Evolutionary conservation across 768 basidiomycete species (phyloP), one percentile per base, ranked within the genome.

Genomic region (Russula virescens): DNA sequence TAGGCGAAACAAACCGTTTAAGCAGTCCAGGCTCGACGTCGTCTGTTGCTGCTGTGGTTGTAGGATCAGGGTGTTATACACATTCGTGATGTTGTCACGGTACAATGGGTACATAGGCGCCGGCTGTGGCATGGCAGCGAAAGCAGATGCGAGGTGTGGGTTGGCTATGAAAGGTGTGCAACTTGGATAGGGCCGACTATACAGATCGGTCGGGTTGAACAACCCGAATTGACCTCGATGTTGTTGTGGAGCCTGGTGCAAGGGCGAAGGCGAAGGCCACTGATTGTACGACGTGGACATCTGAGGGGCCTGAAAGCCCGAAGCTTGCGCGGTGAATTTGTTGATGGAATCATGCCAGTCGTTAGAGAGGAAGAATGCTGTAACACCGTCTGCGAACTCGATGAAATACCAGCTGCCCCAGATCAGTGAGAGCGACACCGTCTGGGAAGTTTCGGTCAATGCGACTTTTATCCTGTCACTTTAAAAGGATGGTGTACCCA

Each of bases 351-450:
- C 13, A 46, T 55, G 62, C 62, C 62, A 63, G 8, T 13, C 38
- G n/a, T 35, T 23, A 5, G 62, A 57, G 9, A 63, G 38, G 4
- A 7, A 19, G 23, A 42, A 63, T 0, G 42, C 4, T 13, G 58
- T 55, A 16, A 21, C 40, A 1, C 62, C 62, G 40, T 63, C 62
- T 9, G 21, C 31, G 23, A 63, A 63, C n/a, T 63, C 46, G 62
- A 63, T 9, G 45, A 63, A 63, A 54, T 42, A 63, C 62, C 62
- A 59, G 46, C 1, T 21, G 2, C 19, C 8, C 3, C 31, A 16
- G 23, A 53, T 6, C 16, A 63, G 62, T 10, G 62, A 63, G 28
- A 63, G 62, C 7, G 57, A 38, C 8, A 50, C 62, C 1, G 45
- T 54, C 62, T 63, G 52, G 21, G 0, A 11, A n/a, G 7, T 31